phyloP scores from a whole-genome alignment of 108 stramenopile species.

The Cyclotella sp. region DNA sequence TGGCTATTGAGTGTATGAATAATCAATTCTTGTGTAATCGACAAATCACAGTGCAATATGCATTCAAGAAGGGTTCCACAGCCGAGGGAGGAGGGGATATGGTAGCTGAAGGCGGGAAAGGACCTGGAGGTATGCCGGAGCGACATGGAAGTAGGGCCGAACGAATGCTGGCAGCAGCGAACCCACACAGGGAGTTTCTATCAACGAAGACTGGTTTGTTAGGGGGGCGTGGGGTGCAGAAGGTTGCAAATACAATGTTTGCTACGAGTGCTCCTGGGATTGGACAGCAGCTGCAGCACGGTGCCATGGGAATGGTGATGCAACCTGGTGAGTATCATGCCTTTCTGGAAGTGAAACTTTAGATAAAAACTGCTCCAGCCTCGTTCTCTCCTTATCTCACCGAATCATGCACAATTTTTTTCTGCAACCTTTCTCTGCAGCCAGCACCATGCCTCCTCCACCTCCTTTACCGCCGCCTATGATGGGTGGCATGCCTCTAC shows the following conservation, averaged over 20 bases:
- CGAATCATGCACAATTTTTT: not conserved
- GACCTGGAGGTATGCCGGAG: slow-evolving; percentile 76
- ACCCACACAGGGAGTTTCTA: slow-evolving; percentile 58
- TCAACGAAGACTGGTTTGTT: slow-evolving; percentile 46
- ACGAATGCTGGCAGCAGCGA: slow-evolving; percentile 93
- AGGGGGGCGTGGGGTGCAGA: slow-evolving; percentile 44
- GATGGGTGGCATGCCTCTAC: slow-evolving; percentile 22
- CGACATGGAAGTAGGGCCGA: slow-evolving; percentile 98
- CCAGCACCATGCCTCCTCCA: slow-evolving; percentile 24
- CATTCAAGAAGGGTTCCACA: slow-evolving; percentile 93
- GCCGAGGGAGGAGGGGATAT: slow-evolving; percentile 40
- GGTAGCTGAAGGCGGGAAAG: slow-evolving; percentile 53
- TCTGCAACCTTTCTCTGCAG: not conserved
- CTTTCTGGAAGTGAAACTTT: not conserved
- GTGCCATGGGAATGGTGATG: slow-evolving; percentile 1
- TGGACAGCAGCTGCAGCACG: not conserved
- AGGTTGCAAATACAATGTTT: slow-evolving; percentile 54
- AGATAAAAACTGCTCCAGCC: too few relatives aligned
- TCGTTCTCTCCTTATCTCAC: not conserved
- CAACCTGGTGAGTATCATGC: slow-evolving; percentile 5
- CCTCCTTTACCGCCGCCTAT: slow-evolving; percentile 7
- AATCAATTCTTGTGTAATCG: slow-evolving; percentile 96
- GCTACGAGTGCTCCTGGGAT: slow-evolving; percentile 26
- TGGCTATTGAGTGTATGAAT: slow-evolving; percentile 99
- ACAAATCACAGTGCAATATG: slow-evolving; percentile 96